Conservation (phyloP, 2,329 filamentous ascomycete species). For the Talaromyces sp. region DNA sequence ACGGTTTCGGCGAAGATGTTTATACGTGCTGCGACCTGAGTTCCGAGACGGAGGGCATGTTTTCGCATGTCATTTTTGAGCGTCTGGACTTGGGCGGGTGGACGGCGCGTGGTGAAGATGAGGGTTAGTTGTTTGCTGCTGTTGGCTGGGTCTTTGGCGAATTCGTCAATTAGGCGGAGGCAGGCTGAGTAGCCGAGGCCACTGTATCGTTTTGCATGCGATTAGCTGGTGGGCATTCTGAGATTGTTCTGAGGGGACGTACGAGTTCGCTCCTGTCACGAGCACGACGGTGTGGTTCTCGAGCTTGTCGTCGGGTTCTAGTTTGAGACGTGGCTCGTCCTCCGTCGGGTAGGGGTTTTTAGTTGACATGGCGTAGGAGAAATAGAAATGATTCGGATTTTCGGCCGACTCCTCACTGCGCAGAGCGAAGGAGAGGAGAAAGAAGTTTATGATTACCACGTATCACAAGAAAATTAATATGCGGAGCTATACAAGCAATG, state of each 20-base stretch:
- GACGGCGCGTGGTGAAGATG: conserved; percentile 81
- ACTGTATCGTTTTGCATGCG: conserved; percentile 47
- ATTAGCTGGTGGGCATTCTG: conserved; percentile 14
- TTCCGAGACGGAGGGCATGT: conserved; percentile 54
- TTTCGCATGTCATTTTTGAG: conserved; percentile 21
- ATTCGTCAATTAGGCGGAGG: conserved; percentile 84
- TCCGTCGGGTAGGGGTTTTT: background rate
- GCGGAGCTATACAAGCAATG: background rate
- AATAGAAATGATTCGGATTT: background rate
- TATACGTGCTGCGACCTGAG: conserved; percentile 43
- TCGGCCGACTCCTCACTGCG: background rate
- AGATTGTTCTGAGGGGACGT: conserved; percentile 22
- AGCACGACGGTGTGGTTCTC: conserved; percentile 48
- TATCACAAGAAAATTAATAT: background rate
- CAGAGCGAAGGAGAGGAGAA: background rate
- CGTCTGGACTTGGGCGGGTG: conserved; percentile 58
- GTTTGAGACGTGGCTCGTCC: conserved; percentile 11
- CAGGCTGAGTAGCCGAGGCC: conserved; percentile 83
- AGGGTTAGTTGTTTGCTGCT: conserved; percentile 66
- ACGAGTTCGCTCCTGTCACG: conserved; percentile 87
- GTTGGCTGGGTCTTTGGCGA: conserved; percentile 66
- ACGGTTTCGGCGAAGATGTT: conserved; percentile 55
- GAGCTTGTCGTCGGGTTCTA: conserved; percentile 14
- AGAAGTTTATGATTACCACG: background rate
- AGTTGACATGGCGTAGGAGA: background rate